Percentiles rank a stretch among this genome's conserved stretches.
phyloP scores from a whole-genome alignment of 176 grass and related monocot genomes.

The Elaeis guineensis region DNA sequence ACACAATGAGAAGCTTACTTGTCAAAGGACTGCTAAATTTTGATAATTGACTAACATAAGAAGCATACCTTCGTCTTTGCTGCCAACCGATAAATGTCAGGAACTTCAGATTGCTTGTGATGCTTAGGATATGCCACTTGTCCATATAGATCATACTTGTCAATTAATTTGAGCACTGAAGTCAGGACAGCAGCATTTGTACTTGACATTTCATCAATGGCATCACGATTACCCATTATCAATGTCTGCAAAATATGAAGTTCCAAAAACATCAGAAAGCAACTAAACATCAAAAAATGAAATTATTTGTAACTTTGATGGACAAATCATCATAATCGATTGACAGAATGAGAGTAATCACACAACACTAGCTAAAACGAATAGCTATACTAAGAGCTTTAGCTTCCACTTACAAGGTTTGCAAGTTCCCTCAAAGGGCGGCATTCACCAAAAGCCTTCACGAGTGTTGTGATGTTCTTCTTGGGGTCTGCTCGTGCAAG shows the following conservation, averaged over 20 bases:
- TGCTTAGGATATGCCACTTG: slow-evolving; percentile 86
- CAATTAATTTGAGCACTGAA: slow-evolving; percentile 64
- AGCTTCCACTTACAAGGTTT: slow-evolving; percentile 54
- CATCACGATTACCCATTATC: slow-evolving; percentile 78
- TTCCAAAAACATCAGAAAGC: too few species aligned
- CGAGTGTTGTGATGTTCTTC: slow-evolving; percentile 67
- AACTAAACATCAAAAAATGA: too few species aligned
- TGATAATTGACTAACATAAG: slow-evolving; percentile 3
- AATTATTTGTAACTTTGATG: too few species aligned
- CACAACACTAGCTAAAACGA: too few species aligned
- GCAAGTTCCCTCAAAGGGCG: slow-evolving; percentile 64
- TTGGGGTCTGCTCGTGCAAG: slow-evolving; percentile 67
- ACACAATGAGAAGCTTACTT: too few species aligned
- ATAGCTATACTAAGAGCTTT: too few species aligned
- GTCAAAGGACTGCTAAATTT: too few species aligned
- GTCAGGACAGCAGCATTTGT: slow-evolving; percentile 69
- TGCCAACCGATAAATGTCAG: slow-evolving; percentile 72
- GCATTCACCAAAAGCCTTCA: slow-evolving; percentile 80
- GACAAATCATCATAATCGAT: too few species aligned
- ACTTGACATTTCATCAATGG: slow-evolving; percentile 72
- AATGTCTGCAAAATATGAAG: slow-evolving; percentile 33
- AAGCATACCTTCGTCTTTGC: slow-evolving; percentile 57
- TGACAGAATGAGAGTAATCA: too few species aligned
- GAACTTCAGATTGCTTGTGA: slow-evolving; percentile 76
- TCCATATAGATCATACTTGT: slow-evolving; percentile 71